phyloP scores from a whole-genome alignment of 2,329 filamentous ascomycete genomes.

The Cercospora brassicicola region DNA sequence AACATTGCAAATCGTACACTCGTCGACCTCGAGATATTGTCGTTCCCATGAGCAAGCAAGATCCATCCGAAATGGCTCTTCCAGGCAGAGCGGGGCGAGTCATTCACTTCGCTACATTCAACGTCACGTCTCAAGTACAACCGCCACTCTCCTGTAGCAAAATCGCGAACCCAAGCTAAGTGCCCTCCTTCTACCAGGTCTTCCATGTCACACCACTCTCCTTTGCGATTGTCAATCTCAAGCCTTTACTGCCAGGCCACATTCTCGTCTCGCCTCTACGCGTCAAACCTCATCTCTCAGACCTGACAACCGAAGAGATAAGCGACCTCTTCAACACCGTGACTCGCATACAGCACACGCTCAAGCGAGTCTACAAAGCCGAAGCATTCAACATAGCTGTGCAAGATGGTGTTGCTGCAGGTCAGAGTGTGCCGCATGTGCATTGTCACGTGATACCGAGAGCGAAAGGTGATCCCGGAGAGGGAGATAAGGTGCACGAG shows the following conservation, averaged over 20 bases:
- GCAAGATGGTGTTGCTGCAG: constrained; percentile 88
- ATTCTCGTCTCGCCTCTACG: constrained; percentile 80
- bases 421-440: constrained; percentile 90
- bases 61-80: constrained; percentile 8
- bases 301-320: constrained; percentile 72
- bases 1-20: neutral
- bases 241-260: constrained; percentile 89
- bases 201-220: constrained; percentile 78
- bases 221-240: constrained; percentile 92
- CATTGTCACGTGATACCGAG: constrained; percentile 91
- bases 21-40: neutral
- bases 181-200: constrained; percentile 59
- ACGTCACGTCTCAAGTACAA: constrained; percentile 47
- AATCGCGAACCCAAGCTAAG: constrained; percentile 17
- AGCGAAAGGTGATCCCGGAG: constrained; percentile 58
- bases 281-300: constrained; percentile 66
- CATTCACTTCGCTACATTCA: constrained; percentile 48
- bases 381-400: constrained; percentile 88
- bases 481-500: constrained; percentile 76
- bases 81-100: constrained; percentile 36
- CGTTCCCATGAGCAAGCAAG: constrained; percentile 4
- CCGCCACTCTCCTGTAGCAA: constrained; percentile 1
- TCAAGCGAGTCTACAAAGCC: constrained; percentile 62
- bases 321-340: constrained; percentile 84
- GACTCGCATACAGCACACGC: constrained; percentile 69